Percentiles rank a stretch among this genome's conserved stretches.
Evolutionary conservation across 495 filamentous ascomycete species (phyloP).

Genomic region (Platismatia glauca): DNA sequence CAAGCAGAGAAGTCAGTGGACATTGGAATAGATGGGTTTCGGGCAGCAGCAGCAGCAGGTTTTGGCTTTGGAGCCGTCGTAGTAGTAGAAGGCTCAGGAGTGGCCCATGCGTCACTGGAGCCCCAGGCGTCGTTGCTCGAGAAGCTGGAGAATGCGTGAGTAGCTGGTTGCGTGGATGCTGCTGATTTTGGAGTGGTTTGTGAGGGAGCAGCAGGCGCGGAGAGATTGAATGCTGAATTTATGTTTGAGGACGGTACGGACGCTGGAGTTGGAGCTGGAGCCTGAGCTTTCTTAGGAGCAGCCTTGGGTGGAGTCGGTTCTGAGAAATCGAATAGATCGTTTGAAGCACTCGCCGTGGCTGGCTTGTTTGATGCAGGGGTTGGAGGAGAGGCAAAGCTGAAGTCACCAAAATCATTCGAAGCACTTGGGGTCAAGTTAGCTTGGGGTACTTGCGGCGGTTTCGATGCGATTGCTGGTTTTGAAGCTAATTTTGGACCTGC

Average conservation of each 20-base stretch:
- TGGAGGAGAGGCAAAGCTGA: constrained; percentile 39
- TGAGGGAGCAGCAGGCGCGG: constrained; percentile 36
- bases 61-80: constrained; percentile 21
- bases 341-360: constrained; percentile 37
- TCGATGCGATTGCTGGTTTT: constrained; percentile 38
- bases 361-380: constrained; percentile 37
- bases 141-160: constrained; percentile 31
- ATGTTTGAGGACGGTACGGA: constrained; percentile 33
- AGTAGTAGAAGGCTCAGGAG: constrained; percentile 36
- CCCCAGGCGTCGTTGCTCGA: constrained; percentile 43
- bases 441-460: constrained; percentile 31
- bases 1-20: constrained; percentile 31
- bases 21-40: constrained; percentile 19
- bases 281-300: constrained; percentile 35
- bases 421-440: constrained; percentile 34
- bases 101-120: constrained; percentile 41
- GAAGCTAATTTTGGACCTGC: constrained; percentile 43
- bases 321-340: constrained; percentile 77
- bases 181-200: constrained; percentile 41
- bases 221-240: constrained; percentile 76
- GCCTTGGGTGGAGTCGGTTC: constrained; percentile 43
- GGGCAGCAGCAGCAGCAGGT: constrained; percentile 18
- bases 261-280: constrained; percentile 38
- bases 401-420: constrained; percentile 45
- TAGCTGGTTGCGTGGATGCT: constrained; percentile 32